Conservation (phyloP, 306 rosid genomes). For the Oemleria cerasiformis region DNA sequence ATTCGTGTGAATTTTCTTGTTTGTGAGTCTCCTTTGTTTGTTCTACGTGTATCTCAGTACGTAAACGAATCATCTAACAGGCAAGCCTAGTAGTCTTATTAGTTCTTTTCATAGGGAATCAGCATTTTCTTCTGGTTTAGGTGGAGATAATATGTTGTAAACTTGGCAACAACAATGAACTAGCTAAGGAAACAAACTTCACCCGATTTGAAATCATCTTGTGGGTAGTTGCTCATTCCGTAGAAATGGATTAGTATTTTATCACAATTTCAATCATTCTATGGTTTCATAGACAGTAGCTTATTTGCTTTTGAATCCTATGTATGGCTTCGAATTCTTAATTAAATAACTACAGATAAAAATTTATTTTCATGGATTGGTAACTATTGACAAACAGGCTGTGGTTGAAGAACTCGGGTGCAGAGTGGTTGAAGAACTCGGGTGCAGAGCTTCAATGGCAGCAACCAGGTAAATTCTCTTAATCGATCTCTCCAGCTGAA, state of each 20-base stretch:
- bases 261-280: neutral
- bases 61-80: conserved; percentile 27
- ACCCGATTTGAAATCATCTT: neutral
- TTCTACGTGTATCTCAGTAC: conserved; percentile 18
- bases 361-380: no score
- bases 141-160: conserved; percentile 12
- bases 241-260: neutral
- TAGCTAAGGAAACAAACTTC: conserved; percentile 2
- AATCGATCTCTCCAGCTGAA: no score
- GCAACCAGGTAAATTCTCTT: no score
- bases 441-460: no score
- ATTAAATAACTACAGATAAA: no score
- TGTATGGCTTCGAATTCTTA: no score
- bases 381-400: no score
- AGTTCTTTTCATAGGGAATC: conserved; percentile 18
- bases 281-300: neutral
- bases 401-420: no score
- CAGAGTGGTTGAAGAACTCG: no score
- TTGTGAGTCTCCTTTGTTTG: conserved; percentile 30
- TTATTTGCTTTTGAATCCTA: neutral
- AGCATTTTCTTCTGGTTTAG: conserved; percentile 20
- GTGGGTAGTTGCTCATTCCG: neutral
- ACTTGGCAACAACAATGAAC: conserved; percentile 8
- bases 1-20: conserved; percentile 31
- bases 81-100: conserved; percentile 23